phyloP scores from a whole-genome alignment of 345 rosid species.

The Excoecaria agallocha region DNA sequence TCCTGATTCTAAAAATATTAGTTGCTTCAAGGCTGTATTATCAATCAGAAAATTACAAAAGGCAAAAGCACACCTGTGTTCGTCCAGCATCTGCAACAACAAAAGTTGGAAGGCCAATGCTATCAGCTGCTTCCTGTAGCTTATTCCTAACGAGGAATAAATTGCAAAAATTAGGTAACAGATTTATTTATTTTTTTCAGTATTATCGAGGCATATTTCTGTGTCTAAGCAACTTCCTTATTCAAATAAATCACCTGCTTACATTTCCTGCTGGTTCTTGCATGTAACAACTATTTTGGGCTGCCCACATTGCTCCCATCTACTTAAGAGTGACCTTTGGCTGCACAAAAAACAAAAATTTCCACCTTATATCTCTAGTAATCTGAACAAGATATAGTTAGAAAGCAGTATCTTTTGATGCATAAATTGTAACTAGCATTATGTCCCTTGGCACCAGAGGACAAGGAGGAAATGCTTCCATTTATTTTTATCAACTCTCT shows the following conservation, averaged over 20 bases:
- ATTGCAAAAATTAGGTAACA: neutral
- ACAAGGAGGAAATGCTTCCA: neutral
- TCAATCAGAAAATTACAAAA: neutral
- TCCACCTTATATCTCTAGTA: slow-evolving; percentile 2
- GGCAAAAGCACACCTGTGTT: slow-evolving; percentile 56
- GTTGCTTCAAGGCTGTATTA: slow-evolving; percentile 1
- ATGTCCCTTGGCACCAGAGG: neutral
- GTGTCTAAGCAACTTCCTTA: slow-evolving; percentile 1
- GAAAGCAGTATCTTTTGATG: neutral
- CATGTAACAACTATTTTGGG: slow-evolving; percentile 86
- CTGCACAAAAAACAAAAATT: slow-evolving; percentile 39
- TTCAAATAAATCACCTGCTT: slow-evolving; percentile 47
- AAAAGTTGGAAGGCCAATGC: slow-evolving; percentile 77
- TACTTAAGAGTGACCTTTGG: slow-evolving; percentile 57
- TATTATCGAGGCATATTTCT: neutral
- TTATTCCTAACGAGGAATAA: slow-evolving; percentile 50
- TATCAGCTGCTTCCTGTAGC: slow-evolving; percentile 75
- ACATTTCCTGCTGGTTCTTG: slow-evolving; percentile 89
- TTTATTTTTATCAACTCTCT: neutral
- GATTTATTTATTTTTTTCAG: neutral
- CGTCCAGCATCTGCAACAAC: slow-evolving; percentile 96
- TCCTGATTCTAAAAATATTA: neutral
- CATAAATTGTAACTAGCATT: slow-evolving; percentile 6
- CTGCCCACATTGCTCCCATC: slow-evolving; percentile 85
- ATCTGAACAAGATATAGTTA: neutral